Evolutionary conservation across 1,284 basidiomycete species (phyloP), one percentile per base, ranked within the genome.

Genomic region (Vanrija sp.): DNA sequence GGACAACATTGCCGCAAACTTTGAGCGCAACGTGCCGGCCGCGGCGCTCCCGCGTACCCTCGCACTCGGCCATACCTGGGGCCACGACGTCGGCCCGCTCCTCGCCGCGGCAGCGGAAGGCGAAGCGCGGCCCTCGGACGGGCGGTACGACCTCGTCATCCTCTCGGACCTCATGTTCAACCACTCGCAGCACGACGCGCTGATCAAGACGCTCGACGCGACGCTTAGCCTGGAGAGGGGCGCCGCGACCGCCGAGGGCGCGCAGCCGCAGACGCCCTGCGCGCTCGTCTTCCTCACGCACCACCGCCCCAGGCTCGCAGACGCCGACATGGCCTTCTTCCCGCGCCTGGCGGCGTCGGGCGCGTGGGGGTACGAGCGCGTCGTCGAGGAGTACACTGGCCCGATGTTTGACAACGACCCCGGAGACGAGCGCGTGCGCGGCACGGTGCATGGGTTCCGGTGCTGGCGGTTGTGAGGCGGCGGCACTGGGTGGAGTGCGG

Each of bases 201-300:
- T 98, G 18, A 80, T 97, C 12, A 79, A 80, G 22, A 88, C 90
- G 1, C 89, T 90, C 67, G 84, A 88, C 25, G 58, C 65, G 9
- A 75, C 75, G 19, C 64, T 80, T 8, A 51, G 71, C n/a, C 60
- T 51, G 8, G 55, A 3, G 35, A 41, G 18, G 45, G 37, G 22
- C 22, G 35, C 19, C 14, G 3, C 8, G 16, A 42, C 31, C 1
- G 25, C 36, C 3, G 31, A 22, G 19, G 25, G 16, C 0, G 56
- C 25, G 20, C 47, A 41, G 19, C 47, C 37, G 47, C 44, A 61
- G 42, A 66, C 68, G 1, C 84, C 88, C 0, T 82, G 79, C 48
- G 81, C 91, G 3, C 82, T 97, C 2, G 89, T 95, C 3, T 97
- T 97, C 75, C 95, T 89, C 73, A 88, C 87, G 0, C 94, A 97